phyloP scores from a whole-genome alignment of 345 rosid genomes.

The Moricandia arvensis region DNA sequence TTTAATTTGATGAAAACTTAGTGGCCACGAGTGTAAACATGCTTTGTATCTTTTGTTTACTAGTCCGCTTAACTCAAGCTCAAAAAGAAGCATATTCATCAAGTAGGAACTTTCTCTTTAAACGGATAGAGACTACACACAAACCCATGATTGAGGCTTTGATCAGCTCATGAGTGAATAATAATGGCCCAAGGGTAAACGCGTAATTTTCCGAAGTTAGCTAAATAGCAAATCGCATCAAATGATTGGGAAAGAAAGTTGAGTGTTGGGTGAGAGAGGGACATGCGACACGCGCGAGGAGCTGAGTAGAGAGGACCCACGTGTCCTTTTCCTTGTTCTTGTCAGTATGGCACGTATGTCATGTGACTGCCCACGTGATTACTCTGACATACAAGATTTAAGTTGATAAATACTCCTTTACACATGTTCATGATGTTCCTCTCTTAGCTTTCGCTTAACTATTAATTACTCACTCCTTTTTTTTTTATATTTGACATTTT shows the following conservation, averaged over 20 bases:
- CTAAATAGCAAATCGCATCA: slow-evolving; percentile 13
- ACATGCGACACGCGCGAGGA: slow-evolving; percentile 31
- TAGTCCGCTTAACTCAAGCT: not conserved
- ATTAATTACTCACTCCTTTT: no score
- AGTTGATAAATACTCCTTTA: not conserved
- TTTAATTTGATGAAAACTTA: not conserved
- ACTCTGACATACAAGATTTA: slow-evolving; percentile 18
- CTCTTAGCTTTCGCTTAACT: slow-evolving; percentile 12
- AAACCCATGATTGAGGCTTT: slow-evolving; percentile 28
- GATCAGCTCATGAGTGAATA: slow-evolving; percentile 30
- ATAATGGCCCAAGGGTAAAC: slow-evolving; percentile 21
- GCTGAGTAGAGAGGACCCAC: slow-evolving; percentile 19
- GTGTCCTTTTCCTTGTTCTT: slow-evolving; percentile 14
- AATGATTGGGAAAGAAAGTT: slow-evolving; percentile 37
- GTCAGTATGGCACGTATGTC: slow-evolving; percentile 20
- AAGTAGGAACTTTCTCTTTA: not conserved
- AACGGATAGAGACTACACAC: not conserved
- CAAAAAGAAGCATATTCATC: not conserved
- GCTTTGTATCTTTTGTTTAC: not conserved
- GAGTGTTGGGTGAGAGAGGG: slow-evolving; percentile 32
- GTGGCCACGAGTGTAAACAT: not conserved
- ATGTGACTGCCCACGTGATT: slow-evolving; percentile 38
- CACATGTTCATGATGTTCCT: slow-evolving; percentile 5
- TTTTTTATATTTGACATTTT: no score
- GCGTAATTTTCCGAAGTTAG: not conserved